Evolutionary conservation across 257 asterid species (phyloP).

Genomic region (Plantago major): DNA sequence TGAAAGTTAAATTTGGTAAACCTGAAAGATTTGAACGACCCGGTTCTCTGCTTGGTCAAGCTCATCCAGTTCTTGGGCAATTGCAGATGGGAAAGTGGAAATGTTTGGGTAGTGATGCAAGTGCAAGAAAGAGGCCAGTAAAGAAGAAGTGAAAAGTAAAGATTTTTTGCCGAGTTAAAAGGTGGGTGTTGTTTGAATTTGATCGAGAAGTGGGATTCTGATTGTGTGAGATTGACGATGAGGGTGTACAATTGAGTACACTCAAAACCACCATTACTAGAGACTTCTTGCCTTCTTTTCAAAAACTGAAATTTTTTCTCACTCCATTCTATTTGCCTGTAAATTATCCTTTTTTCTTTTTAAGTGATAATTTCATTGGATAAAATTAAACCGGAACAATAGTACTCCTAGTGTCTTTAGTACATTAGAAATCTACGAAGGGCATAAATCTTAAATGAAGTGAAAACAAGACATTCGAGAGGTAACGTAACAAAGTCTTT

Average conservation of each 20-base stretch:
- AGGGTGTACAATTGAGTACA: conserved; percentile 20
- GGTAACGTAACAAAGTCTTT: too few species aligned
- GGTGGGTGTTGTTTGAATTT: conserved; percentile 21
- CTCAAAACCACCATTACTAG: conserved; percentile 40
- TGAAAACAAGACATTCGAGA: too few species aligned
- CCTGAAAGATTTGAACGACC: conserved; percentile 64
- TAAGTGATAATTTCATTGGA: too few species aligned
- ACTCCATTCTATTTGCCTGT: too few species aligned
- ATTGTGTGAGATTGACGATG: conserved; percentile 24
- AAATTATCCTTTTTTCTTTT: too few species aligned
- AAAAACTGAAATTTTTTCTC: too few species aligned
- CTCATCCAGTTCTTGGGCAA: conserved; percentile 44
- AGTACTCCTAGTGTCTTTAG: too few species aligned
- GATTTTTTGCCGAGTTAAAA: conserved; percentile 43
- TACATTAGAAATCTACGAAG: too few species aligned
- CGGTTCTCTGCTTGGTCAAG: conserved; percentile 52
- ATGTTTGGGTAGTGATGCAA: conserved; percentile 22
- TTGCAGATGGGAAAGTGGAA: conserved; percentile 34
- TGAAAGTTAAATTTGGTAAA: conserved; percentile 2
- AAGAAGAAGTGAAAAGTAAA: conserved; percentile 45
- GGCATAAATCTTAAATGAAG: too few species aligned
- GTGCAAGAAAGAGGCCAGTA: conserved; percentile 37
- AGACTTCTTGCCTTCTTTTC: too few species aligned
- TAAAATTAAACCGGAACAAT: too few species aligned
- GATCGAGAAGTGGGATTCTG: conserved; percentile 20